These are phyloP conservation scores for Nicotiana noctiflora DNA, from an alignment of 257 asterid genomes.

Conservation along the genomic window DNA sequence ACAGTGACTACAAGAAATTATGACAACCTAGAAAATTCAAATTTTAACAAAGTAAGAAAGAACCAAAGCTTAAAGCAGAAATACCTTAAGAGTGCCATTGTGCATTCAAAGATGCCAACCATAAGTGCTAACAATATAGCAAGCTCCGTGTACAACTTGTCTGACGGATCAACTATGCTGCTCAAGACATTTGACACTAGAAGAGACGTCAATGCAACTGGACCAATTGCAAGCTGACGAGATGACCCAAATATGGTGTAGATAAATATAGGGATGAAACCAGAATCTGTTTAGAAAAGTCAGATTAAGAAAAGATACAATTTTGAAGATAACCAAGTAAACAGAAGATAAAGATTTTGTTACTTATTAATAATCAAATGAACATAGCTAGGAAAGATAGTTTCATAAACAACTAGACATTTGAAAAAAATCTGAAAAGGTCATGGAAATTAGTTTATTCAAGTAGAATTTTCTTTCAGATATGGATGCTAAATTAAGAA, in stretches of 20 bases:
- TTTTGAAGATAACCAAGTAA: neutral
- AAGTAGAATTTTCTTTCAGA: neutral
- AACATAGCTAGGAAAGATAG: neutral
- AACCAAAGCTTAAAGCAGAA: slow-evolving; percentile 17
- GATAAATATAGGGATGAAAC: slow-evolving; percentile 90
- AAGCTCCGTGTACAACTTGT: slow-evolving; percentile 81
- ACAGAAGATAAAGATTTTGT: neutral
- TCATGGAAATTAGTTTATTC: neutral
- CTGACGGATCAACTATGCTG: slow-evolving; percentile 74
- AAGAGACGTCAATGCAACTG: slow-evolving; percentile 95
- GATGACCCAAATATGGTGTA: slow-evolving; percentile 95
- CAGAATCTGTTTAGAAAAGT: slow-evolving; percentile 63
- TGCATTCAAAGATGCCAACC: slow-evolving; percentile 92
- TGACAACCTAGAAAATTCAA: neutral
- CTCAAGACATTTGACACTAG: slow-evolving; percentile 89
- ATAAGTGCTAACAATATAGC: slow-evolving; percentile 90
- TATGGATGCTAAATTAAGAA: slow-evolving; percentile 12
- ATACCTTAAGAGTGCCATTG: slow-evolving; percentile 90
- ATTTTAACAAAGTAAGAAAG: neutral
- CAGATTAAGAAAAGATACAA: slow-evolving; percentile 5
- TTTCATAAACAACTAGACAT: neutral
- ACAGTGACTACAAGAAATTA: neutral
- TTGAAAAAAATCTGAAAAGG: neutral
- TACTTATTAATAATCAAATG: neutral
- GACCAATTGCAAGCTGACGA: slow-evolving; percentile 99